Base-by-base conservation (phyloP, 345 rosid species). In the Rhodamnia rubescens region DNA sequence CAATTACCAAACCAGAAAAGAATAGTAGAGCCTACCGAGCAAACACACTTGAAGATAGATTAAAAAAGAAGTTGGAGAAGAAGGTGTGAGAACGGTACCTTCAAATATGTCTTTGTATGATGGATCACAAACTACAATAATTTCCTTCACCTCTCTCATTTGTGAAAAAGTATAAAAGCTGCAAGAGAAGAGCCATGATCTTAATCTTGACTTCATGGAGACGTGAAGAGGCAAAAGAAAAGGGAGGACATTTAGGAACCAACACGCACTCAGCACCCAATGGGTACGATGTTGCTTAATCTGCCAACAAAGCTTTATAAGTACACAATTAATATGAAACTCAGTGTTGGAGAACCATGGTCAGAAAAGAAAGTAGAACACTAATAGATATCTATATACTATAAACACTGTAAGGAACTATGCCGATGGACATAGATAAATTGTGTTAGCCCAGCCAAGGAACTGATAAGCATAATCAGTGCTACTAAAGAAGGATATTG, bases 71-170 rank as follows among this genome's bases (percentile, higher is more conserved):
- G 47, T 36, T 36, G 26, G 80, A 69, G 80, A 69, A 44, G 47
- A 32, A 32, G 7, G 44, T 78, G 85, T 42, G 84, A 85, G 84
- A 83, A 82, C 61, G 11, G 85, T 85, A 95, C 99, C 99, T 97
- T 97, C 94, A 89, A 97, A 95, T 53, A 95, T 87, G 83, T 97
- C 98, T 69, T 88, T 86, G 93, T 95, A 97, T 40, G 96, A 95
- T 40, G 98, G 98, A 93, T 97, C 98, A 82, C 99, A 97, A n/a
- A 97, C 98, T 51, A 97, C 96, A 83, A 97, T 89, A 86, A 97
- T 94, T 91, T 97, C 99, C 90, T 95, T 95, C 86, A 97, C 96
- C 93, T 93, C 90, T 84, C 58, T 80, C 98, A 95, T 93, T 81
- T 86, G 88, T 12, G 99, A 92, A 90, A 97, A 95, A 8, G 95